Evolutionary conservation across 805 yeast genomes (phyloP).

Genomic region (Jamesozyma rosinii): DNA sequence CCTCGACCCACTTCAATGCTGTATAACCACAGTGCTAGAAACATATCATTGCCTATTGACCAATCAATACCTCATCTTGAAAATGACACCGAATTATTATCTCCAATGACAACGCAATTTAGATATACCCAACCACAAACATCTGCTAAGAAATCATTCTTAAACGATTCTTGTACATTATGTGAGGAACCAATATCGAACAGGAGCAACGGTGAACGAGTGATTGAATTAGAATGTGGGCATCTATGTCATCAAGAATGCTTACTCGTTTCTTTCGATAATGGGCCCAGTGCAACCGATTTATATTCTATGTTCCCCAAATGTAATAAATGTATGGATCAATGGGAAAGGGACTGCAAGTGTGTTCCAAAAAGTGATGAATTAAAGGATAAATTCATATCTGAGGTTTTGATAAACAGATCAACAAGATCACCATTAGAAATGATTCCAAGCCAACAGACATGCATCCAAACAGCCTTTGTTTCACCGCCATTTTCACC

Average conservation of each 20-base stretch:
- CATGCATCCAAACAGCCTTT: neutral
- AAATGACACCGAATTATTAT: neutral
- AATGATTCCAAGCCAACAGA: neutral
- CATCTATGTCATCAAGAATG: conserved; percentile 55
- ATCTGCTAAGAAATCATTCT: conserved; percentile 19
- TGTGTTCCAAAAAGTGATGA: conserved; percentile 26
- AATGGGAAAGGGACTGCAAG: conserved; percentile 7
- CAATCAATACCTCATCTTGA: neutral
- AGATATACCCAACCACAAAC: conserved; percentile 7
- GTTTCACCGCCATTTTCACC: conserved; percentile 2
- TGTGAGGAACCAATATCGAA: conserved; percentile 45
- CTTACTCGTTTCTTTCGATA: conserved; percentile 34
- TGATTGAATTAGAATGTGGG: conserved; percentile 44
- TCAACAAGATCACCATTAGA: neutral
- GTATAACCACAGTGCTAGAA: neutral
- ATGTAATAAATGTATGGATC: conserved; percentile 18
- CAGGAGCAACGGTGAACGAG: conserved; percentile 37
- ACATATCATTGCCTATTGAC: neutral
- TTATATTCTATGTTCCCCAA: conserved; percentile 22
- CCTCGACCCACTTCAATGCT: conserved; percentile 20
- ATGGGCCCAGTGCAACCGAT: conserved; percentile 6
- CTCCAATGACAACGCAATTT: conserved; percentile 13
- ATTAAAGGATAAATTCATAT: conserved; percentile 22
- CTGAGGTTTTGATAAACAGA: conserved; percentile 16
- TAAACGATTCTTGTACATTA: conserved; percentile 28